Evolutionary conservation across 495 filamentous ascomycete species (phyloP).

Genomic region (Hyaloscypha finlandica): DNA sequence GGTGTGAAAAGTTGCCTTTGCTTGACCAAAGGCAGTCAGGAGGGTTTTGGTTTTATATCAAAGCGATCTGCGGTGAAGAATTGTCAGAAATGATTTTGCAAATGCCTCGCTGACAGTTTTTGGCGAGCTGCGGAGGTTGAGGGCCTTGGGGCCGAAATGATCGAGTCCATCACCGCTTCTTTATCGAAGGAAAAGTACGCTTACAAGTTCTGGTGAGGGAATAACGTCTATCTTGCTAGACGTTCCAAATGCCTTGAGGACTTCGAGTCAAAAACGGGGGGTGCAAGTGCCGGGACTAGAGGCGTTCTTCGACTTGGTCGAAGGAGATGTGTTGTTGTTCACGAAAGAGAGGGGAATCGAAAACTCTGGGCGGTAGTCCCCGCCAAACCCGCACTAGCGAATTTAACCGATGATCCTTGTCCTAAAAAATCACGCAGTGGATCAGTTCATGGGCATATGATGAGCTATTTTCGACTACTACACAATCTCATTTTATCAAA

Average conservation of each 20-base stretch:
- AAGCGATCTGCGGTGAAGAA: constrained; percentile 13
- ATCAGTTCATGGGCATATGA: neutral
- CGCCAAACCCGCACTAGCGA: neutral
- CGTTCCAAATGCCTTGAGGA: neutral
- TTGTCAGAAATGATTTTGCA: neutral
- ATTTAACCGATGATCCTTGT: neutral
- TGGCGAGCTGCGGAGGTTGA: neutral
- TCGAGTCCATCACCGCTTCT: constrained; percentile 2
- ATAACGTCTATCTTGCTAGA: constrained; percentile 3
- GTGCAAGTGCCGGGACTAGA: neutral
- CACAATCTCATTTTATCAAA: neutral
- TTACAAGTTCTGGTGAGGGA: neutral
- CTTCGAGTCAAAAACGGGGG: neutral
- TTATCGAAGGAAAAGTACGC: neutral
- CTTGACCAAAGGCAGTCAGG: constrained; percentile 36
- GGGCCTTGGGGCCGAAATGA: neutral
- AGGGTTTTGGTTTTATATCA: constrained; percentile 3
- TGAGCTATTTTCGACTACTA: neutral
- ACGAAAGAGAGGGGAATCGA: constrained; percentile 1
- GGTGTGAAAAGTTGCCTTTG: constrained; percentile 64
- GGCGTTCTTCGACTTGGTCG: neutral
- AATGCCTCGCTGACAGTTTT: neutral
- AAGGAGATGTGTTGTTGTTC: neutral
- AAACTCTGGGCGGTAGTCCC: neutral
- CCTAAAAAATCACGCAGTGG: neutral